phyloP scores from a whole-genome alignment of 345 rosid genomes.

The Salix koriyanagi region DNA sequence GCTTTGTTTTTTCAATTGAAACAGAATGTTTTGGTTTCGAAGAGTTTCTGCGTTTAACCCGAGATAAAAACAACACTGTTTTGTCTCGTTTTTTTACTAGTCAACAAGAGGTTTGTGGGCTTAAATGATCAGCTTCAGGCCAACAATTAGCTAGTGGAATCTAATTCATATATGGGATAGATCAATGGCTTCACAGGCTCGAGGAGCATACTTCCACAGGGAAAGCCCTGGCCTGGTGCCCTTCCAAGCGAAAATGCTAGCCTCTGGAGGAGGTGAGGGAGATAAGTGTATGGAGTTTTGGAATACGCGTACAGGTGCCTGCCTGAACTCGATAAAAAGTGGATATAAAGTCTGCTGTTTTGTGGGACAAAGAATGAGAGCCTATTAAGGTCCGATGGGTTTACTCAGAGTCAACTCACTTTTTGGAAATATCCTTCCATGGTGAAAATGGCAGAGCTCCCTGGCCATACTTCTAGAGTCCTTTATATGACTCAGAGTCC shows the following conservation, averaged over 20 bases:
- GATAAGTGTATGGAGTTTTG: constrained; percentile 19
- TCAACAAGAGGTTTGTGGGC: no score
- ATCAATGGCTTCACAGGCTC: constrained; percentile 43
- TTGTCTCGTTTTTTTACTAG: no score
- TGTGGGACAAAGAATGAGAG: constrained; percentile 49
- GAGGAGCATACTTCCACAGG: constrained; percentile 48
- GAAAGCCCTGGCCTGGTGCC: constrained; percentile 58
- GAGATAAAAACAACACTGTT: no score
- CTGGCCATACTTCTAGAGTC: constrained; percentile 42
- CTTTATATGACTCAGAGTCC: constrained; percentile 62
- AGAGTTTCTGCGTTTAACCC: no score
- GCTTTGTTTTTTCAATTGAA: no score
- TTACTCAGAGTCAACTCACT: constrained; percentile 38
- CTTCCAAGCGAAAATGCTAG: constrained; percentile 47
- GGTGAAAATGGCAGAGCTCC: constrained; percentile 40
- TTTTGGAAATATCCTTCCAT: constrained; percentile 48
- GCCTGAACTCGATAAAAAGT: constrained; percentile 25
- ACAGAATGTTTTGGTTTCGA: no score
- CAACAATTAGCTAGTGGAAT: constrained; percentile 36
- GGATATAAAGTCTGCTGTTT: constrained; percentile 42
- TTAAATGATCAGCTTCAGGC: no score
- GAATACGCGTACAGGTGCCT: constrained; percentile 17
- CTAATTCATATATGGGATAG: constrained; percentile 49
- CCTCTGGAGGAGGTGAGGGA: constrained; percentile 21
- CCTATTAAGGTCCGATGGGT: constrained; percentile 46